Conservation (phyloP, 352 stramenopile species). For the Blastocystis hominis region DNA sequence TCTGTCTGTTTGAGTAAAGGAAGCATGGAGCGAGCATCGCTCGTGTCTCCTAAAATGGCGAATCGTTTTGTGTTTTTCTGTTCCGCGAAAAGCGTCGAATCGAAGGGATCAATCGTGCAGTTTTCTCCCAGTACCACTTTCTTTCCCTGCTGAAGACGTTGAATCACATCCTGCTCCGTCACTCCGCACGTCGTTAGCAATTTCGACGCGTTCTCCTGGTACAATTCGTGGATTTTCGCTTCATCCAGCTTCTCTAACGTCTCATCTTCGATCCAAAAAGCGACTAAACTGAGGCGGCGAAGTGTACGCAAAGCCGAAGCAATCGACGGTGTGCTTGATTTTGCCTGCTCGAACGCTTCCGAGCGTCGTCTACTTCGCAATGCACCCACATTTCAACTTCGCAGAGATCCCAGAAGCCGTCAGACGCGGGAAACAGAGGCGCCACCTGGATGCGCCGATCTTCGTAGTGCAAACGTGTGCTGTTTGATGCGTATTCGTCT, state of each 20-base stretch:
- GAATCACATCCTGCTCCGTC: neutral
- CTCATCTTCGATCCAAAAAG: too few relatives aligned
- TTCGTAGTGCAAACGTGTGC: neutral
- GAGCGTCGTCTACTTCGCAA: neutral
- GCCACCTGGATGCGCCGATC: neutral
- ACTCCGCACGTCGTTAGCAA: neutral
- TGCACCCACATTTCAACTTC: neutral
- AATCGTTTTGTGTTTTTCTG: neutral
- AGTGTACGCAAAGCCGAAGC: conserved; percentile 18
- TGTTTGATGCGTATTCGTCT: conserved; percentile 61
- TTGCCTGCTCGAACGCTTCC: neutral
- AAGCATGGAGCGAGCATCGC: neutral
- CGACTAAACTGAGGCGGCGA: neutral
- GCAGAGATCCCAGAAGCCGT: conserved; percentile 45
- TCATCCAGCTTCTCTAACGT: neutral
- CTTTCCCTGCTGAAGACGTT: conserved; percentile 16
- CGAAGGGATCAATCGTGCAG: neutral
- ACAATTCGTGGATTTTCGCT: neutral
- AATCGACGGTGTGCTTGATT: conserved; percentile 12
- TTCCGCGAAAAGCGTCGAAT: neutral
- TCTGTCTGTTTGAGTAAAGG: neutral
- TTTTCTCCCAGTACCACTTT: conserved; percentile 1
- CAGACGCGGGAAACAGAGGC: conserved; percentile 20
- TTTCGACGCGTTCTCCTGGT: neutral
- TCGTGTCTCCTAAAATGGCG: conserved; percentile 54